phyloP scores from a whole-genome alignment of 306 rosid genomes.

The Mucuna pruriens region DNA sequence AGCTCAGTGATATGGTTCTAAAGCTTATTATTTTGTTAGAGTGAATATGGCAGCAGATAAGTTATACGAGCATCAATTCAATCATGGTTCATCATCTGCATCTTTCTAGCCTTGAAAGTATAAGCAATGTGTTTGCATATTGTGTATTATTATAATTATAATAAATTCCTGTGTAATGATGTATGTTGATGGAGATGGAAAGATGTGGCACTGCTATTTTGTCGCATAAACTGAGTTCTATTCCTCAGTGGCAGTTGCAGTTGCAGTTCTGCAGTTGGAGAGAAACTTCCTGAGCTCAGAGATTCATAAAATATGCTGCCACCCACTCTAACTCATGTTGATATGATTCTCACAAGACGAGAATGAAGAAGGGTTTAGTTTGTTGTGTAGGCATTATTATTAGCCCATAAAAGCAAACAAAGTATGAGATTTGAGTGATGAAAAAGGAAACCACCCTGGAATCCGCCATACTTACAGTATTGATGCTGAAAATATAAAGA shows the following conservation, averaged over 20 bases:
- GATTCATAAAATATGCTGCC: background rate
- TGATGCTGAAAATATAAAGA: slow-evolving; percentile 16
- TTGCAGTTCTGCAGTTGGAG: slow-evolving; percentile 40
- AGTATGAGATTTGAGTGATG: too few relatives aligned
- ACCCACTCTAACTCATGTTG: background rate
- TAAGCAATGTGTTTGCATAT: background rate
- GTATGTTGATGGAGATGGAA: background rate
- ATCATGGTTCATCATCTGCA: background rate
- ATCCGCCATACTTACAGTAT: background rate
- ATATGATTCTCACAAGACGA: too few relatives aligned
- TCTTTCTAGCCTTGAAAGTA: background rate
- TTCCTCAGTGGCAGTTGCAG: slow-evolving; percentile 35
- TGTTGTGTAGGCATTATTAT: background rate
- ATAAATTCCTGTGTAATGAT: background rate
- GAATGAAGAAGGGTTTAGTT: background rate
- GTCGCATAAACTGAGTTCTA: background rate
- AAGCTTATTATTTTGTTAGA: too few relatives aligned
- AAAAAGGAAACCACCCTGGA: background rate
- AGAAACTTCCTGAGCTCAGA: slow-evolving; percentile 21
- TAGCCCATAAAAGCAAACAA: background rate
- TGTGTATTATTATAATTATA: too few relatives aligned
- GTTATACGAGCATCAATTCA: background rate
- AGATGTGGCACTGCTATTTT: background rate
- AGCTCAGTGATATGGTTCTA: background rate
- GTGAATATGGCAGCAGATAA: too few relatives aligned